Percentiles rank a stretch among this genome's conserved stretches.
Conservation (phyloP, 441 rosid genomes). For the Corymbia calophylla region DNA sequence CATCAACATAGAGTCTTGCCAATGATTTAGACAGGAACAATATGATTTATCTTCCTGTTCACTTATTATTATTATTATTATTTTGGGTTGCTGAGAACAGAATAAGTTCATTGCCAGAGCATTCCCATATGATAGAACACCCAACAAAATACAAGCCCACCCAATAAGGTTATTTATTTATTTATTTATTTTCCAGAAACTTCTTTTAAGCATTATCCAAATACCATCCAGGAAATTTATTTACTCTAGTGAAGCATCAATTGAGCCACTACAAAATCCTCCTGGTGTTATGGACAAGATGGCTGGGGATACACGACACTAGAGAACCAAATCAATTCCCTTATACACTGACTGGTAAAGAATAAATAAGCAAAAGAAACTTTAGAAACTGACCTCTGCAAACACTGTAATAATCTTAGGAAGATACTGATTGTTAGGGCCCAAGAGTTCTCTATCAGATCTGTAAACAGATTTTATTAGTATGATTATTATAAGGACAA, state of each 20-base stretch:
- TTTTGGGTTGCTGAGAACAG: not conserved
- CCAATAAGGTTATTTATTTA: not conserved
- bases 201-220: not conserved
- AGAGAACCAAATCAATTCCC: not conserved
- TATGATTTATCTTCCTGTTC: not conserved
- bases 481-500: not conserved
- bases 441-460: constrained; percentile 1
- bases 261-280: not conserved
- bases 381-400: not conserved
- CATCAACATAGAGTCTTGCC: not conserved
- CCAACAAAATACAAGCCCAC: not conserved
- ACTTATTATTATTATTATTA: not conserved
- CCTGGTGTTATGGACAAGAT: not conserved
- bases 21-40: not conserved
- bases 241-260: not conserved
- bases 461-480: not conserved
- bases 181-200: not conserved
- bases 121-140: not conserved
- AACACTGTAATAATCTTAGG: constrained; percentile 1
- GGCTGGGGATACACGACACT: not conserved
- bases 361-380: not conserved
- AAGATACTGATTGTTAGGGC: constrained; percentile 1
- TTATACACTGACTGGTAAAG: not conserved
- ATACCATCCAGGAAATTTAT: not conserved
- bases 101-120: not conserved